phyloP scores from a whole-genome alignment of 192 early-diverging fungal species.

The Backusella circina region DNA sequence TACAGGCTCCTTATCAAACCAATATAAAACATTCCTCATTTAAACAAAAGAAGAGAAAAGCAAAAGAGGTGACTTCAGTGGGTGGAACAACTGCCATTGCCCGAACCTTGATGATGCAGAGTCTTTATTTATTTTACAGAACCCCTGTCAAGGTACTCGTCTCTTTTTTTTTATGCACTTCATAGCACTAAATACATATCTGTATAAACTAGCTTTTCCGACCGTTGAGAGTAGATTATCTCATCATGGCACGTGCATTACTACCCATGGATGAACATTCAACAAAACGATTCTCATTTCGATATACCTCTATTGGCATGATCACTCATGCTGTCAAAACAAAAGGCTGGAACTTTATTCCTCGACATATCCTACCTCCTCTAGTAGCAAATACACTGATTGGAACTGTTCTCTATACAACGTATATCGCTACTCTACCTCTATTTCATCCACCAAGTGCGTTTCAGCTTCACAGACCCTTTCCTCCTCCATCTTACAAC shows the following conservation, averaged over 20 bases:
- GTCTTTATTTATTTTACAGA: constrained; percentile 51
- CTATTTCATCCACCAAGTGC: constrained; percentile 47
- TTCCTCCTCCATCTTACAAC: constrained; percentile 48
- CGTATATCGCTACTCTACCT: constrained; percentile 59
- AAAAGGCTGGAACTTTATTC: constrained; percentile 66
- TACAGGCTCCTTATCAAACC: not conserved
- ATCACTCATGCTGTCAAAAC: constrained; percentile 63
- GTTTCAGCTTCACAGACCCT: constrained; percentile 40
- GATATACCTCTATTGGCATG: constrained; percentile 70
- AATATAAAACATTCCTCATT: not conserved
- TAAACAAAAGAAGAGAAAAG: constrained; percentile 39
- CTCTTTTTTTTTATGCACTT: not conserved
- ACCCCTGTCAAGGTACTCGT: constrained; percentile 56
- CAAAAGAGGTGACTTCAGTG: constrained; percentile 47
- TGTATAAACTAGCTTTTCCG: constrained; percentile 63
- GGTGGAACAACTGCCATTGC: constrained; percentile 55
- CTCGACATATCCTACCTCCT: constrained; percentile 68
- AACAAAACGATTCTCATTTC: constrained; percentile 43
- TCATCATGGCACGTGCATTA: constrained; percentile 70
- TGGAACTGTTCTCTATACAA: constrained; percentile 74
- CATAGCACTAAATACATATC: too few species aligned
- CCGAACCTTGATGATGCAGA: constrained; percentile 49
- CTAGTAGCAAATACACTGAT: constrained; percentile 71
- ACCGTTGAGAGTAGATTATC: constrained; percentile 74
- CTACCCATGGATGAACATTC: constrained; percentile 49